Base-by-base conservation (phyloP, 352 stramenopile genomes). In the Phytopythium chamaehyphon region DNA sequence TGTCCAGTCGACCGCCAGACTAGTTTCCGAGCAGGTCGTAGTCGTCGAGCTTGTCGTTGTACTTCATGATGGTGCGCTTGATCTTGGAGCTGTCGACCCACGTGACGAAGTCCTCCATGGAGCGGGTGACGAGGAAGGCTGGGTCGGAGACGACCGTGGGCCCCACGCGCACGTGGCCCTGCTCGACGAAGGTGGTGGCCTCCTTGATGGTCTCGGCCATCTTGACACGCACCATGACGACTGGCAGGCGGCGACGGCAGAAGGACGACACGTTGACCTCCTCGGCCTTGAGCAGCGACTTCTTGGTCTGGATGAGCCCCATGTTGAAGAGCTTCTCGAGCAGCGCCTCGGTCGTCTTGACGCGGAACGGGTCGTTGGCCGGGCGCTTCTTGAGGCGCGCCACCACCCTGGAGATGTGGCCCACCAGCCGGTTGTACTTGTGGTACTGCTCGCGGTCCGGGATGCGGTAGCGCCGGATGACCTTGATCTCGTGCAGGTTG, bases 11-110 rank as follows among this genome's bases (percentile, higher is more conserved):
- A 38, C 43, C 3, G 22, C 2, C 22, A 1, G 38, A 31, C 59
- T 96, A 98, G 61, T 97, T 96, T 48, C 90, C 89, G 7, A 99
- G 87, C 56, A 99, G 73, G 70, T 99, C 97, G 80, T 98, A 99
- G 82, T 99, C 98, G 86, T 99, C 98, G 44, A 99, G 75, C 68
- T 99, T 99, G 73, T 99, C 96, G 83, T 99, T 99, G 83, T 99
- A 99, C 69, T 98, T 98, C 74, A 96, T 92, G 65, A 98, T 96
- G 54, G 88, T 95, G 73, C 90, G 78, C 79, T 98, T 98, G 81
- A 98, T 98, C 90, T 98, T 98, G 54, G 92, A 98, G 62, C 82
- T 94, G 64, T 98, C 92, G 40, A 98, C 96, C 98, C 98, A 99
- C 38, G 97, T 99, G 40, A 99, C 93, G 74, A 98, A 99, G 82